Evolutionary conservation across 768 basidiomycete genomes (phyloP).

Genomic region (Candolleomyces efflorescens): DNA sequence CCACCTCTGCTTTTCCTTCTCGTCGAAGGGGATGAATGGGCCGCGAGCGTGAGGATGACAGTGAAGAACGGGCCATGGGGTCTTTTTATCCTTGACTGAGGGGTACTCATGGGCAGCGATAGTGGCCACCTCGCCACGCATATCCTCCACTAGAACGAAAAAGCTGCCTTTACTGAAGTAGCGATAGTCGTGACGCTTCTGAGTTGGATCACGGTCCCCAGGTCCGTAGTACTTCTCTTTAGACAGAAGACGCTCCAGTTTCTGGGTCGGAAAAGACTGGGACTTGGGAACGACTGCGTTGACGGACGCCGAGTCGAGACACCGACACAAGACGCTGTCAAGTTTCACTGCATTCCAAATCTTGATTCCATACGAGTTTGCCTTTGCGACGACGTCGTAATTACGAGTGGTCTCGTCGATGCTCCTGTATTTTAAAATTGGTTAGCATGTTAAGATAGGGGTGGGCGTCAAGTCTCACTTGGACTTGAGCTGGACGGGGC

Average conservation of each 20-base stretch:
- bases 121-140: conserved; percentile 77
- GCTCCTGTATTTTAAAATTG: neutral
- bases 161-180: conserved; percentile 77
- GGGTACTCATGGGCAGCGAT: conserved; percentile 83
- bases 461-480: conserved; percentile 37
- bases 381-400: conserved; percentile 58
- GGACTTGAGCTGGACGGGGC: conserved; percentile 60
- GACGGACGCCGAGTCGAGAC: conserved; percentile 35
- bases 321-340: conserved; percentile 67
- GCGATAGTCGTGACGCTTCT: conserved; percentile 80
- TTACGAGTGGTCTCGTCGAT: conserved; percentile 11
- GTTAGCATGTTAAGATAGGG: no score
- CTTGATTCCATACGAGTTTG: conserved; percentile 71
- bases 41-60: conserved; percentile 71
- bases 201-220: conserved; percentile 87
- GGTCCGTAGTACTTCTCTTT: conserved; percentile 85
- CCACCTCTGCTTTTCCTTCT: conserved; percentile 65
- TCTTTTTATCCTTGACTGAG: conserved; percentile 45
- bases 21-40: conserved; percentile 74
- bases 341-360: conserved; percentile 79
- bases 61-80: conserved; percentile 81
- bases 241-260: conserved; percentile 50
- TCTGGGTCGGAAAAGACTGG: conserved; percentile 26
- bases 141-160: conserved; percentile 91
- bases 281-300: conserved; percentile 21